phyloP scores from a whole-genome alignment of 805 yeast species.

The Kuraishia molischiana region DNA sequence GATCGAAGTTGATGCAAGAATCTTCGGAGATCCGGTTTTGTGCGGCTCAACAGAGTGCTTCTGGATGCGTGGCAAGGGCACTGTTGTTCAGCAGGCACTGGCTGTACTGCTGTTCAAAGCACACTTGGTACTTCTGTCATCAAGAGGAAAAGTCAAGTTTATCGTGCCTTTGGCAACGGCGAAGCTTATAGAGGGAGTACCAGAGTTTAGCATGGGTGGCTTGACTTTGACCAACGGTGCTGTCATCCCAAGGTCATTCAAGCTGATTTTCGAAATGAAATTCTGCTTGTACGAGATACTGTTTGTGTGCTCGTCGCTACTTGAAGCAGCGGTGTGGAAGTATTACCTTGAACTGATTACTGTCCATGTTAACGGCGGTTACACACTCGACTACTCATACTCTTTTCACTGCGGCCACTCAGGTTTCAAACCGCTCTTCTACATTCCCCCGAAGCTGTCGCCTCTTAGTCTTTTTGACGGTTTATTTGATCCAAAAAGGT shows the following conservation, averaged over 20 bases:
- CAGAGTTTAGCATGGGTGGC: constrained; percentile 16
- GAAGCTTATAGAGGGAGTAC: constrained; percentile 12
- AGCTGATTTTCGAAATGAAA: constrained; percentile 35
- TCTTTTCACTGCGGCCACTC: constrained; percentile 11
- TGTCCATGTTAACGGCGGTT: constrained; percentile 21
- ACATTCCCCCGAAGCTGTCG: constrained; percentile 6
- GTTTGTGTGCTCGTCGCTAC: constrained; percentile 18
- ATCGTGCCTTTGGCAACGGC: constrained; percentile 36
- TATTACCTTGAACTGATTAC: constrained; percentile 20
- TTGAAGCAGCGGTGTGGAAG: constrained; percentile 33
- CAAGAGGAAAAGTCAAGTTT: constrained; percentile 26
- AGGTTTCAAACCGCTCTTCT: constrained; percentile 4
- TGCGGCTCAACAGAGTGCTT: constrained; percentile 31
- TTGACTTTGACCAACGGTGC: constrained; percentile 18
- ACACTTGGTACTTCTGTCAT: constrained; percentile 30
- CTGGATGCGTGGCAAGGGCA: constrained; percentile 23
- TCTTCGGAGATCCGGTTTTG: constrained; percentile 34
- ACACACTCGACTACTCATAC: constrained; percentile 17
- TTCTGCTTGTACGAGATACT: constrained; percentile 34
- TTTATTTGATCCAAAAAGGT: background rate
- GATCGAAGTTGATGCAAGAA: constrained; percentile 25
- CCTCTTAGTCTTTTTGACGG: constrained; percentile 7
- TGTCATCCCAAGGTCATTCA: constrained; percentile 22
- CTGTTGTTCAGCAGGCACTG: constrained; percentile 11
- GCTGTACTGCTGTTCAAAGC: constrained; percentile 39